phyloP scores from a whole-genome alignment of 1,139 yeast genomes.

The Citeromyces hawaiiensis region DNA sequence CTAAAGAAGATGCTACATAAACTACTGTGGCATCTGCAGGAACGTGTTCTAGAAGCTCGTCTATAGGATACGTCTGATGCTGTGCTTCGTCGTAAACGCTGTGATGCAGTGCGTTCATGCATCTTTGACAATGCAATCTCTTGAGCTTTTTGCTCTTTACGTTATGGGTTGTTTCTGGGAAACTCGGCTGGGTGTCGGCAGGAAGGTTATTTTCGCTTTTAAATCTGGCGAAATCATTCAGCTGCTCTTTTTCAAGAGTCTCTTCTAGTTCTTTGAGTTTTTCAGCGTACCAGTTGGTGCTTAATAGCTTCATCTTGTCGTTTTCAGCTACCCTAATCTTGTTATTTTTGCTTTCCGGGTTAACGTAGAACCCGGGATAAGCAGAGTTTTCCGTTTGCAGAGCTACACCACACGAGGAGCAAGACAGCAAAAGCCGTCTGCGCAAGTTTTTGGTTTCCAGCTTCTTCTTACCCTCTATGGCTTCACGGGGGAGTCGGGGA shows the following conservation, averaged over 20 bases:
- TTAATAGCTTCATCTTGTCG: conserved; percentile 3
- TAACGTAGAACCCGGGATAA: conserved; percentile 6
- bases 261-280: conserved; percentile 4
- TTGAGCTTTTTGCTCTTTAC: background rate
- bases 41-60: conserved; percentile 24
- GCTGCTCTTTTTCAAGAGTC: conserved; percentile 3
- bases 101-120: conserved; percentile 35
- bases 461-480: no score
- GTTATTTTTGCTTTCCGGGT: background rate
- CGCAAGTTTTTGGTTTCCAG: no score
- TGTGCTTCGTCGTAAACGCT: conserved; percentile 22
- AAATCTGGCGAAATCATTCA: no score
- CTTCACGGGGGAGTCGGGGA: no score
- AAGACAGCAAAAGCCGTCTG: no score
- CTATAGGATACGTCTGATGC: conserved; percentile 22
- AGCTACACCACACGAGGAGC: conserved; percentile 11
- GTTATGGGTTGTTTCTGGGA: background rate
- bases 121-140: conserved; percentile 31
- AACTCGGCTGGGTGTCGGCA: conserved; percentile 3
- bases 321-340: background rate
- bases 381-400: conserved; percentile 8
- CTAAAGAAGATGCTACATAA: conserved; percentile 50
- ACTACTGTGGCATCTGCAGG: conserved; percentile 39
- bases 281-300: conserved; percentile 3
- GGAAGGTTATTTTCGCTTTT: no score